These are phyloP conservation scores for Myxozyma lipomycoides DNA, from an alignment of 805 yeast genomes.

Conservation along the genomic window DNA sequence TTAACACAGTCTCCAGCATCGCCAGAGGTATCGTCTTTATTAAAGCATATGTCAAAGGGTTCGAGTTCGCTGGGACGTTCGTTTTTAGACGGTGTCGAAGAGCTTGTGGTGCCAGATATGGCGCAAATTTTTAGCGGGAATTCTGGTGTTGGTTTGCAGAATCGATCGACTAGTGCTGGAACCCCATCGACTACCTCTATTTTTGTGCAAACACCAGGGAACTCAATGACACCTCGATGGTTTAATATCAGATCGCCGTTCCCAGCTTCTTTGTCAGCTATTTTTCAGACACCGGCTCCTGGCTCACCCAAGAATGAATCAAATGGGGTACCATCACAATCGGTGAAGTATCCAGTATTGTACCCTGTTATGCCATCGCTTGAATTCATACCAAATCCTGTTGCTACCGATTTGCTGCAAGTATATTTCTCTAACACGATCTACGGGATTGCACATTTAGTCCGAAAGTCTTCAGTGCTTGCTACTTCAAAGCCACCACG, in stretches of 20 bases:
- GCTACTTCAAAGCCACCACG: conserved; percentile 25
- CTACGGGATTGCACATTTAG: conserved; percentile 33
- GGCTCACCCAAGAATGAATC: conserved; percentile 12
- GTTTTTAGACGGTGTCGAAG: conserved; percentile 14
- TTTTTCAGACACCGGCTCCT: conserved; percentile 17
- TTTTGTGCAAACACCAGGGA: conserved; percentile 15
- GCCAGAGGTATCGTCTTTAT: neutral
- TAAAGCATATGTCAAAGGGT: conserved; percentile 5
- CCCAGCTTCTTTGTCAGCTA: conserved; percentile 17
- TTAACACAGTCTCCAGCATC: neutral
- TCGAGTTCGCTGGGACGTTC: neutral
- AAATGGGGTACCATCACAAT: neutral
- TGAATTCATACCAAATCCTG: conserved; percentile 28
- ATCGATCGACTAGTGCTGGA: neutral
- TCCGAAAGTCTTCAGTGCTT: conserved; percentile 32
- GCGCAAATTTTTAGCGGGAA: conserved; percentile 6
- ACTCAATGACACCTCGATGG: conserved; percentile 17
- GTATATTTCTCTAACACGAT: conserved; percentile 33
- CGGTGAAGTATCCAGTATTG: conserved; percentile 29
- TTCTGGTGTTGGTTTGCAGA: conserved; percentile 1
- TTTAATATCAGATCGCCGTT: conserved; percentile 17
- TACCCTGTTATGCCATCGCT: conserved; percentile 29
- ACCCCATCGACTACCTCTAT: conserved; percentile 8
- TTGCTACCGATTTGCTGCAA: conserved; percentile 34
- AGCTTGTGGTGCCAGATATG: conserved; percentile 15